Evolutionary conservation across 2,329 filamentous ascomycete species (phyloP).

Genomic region (Penicillium janthinellum): DNA sequence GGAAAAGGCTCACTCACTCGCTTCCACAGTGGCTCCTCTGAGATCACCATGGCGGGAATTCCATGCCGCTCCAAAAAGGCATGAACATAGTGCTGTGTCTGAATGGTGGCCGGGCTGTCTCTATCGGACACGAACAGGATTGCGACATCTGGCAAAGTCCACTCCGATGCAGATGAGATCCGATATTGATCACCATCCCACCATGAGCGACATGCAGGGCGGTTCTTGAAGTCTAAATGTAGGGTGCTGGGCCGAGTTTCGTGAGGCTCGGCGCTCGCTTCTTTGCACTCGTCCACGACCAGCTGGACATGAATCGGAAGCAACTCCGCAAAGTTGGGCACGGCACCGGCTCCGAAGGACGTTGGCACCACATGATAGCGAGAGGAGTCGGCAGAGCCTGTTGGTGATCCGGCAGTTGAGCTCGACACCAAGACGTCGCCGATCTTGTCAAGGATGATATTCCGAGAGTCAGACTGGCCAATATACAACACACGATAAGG

Average conservation of each 20-base stretch:
- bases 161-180: constrained; percentile 43
- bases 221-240: constrained; percentile 42
- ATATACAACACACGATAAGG: constrained; percentile 50
- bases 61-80: constrained; percentile 47
- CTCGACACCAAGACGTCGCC: constrained; percentile 51
- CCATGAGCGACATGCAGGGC: constrained; percentile 39
- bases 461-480: constrained; percentile 42
- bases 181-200: constrained; percentile 42
- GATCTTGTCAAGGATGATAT: constrained; percentile 50
- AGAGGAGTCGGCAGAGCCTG: constrained; percentile 44
- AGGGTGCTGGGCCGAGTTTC: constrained; percentile 36
- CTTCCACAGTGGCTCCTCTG: constrained; percentile 47
- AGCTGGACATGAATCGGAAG: constrained; percentile 51
- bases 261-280: constrained; percentile 32
- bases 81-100: constrained; percentile 39
- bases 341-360: constrained; percentile 48
- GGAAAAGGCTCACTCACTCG: constrained; percentile 37
- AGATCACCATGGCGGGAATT: constrained; percentile 49
- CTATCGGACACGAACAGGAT: constrained; percentile 46
- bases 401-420: constrained; percentile 34
- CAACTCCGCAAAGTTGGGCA: constrained; percentile 52
- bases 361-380: constrained; percentile 53
- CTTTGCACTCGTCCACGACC: constrained; percentile 50
- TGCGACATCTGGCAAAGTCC: constrained; percentile 50
- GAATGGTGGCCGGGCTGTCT: constrained; percentile 32